phyloP scores from a whole-genome alignment of 768 basidiomycete genomes.

The Udeniomyces megalosporus region DNA sequence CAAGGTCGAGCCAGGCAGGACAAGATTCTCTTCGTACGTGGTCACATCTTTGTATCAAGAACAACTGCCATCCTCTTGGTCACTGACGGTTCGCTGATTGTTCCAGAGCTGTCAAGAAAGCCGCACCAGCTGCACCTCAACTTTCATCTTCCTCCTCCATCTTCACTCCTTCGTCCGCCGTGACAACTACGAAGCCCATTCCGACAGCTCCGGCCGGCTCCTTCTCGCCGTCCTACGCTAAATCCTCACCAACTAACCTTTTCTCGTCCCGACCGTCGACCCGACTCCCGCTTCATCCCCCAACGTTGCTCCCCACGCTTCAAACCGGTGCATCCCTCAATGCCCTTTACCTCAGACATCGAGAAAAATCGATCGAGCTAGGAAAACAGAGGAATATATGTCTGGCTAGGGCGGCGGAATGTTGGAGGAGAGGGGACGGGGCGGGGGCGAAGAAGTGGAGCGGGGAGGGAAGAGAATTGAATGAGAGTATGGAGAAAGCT shows the following conservation, averaged over 20 bases:
- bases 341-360: slow-evolving; percentile 71
- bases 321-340: slow-evolving; percentile 68
- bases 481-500: slow-evolving; percentile 75
- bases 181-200: slow-evolving; percentile 63
- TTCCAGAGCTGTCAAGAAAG: not conserved
- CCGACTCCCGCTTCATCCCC: slow-evolving; percentile 65
- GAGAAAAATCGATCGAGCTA: slow-evolving; percentile 72
- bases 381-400: slow-evolving; percentile 89
- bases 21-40: slow-evolving; percentile 41
- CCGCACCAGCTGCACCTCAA: not conserved
- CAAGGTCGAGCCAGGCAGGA: slow-evolving; percentile 59
- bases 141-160: not conserved
- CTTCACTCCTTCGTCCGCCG: slow-evolving; percentile 30
- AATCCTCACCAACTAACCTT: slow-evolving; percentile 2
- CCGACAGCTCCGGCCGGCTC: slow-evolving; percentile 34
- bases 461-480: slow-evolving; percentile 82
- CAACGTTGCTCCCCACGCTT: slow-evolving; percentile 71
- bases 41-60: not conserved
- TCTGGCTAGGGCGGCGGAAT: slow-evolving; percentile 84
- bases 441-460: slow-evolving; percentile 89
- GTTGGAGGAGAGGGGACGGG: slow-evolving; percentile 88
- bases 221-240: slow-evolving; percentile 23
- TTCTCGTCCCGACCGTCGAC: slow-evolving; percentile 44
- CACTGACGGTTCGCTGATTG: not conserved
- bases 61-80: too few species aligned